Conservation (phyloP, 768 basidiomycete species). For the Mycena crocata region DNA sequence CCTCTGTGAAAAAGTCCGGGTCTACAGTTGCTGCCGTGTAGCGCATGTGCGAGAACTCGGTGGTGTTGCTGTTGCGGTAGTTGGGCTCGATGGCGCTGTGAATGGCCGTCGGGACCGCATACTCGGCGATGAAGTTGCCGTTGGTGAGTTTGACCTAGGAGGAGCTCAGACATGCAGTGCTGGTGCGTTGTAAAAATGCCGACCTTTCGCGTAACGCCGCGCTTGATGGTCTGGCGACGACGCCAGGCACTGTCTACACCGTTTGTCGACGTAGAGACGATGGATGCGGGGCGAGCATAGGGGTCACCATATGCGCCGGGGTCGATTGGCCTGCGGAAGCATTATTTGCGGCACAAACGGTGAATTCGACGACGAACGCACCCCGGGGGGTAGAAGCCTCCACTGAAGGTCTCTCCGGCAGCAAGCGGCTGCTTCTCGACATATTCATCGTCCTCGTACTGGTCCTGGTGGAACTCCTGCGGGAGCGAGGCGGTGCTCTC, state of each 20-base stretch:
- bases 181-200: background rate
- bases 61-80: slow-evolving; percentile 77
- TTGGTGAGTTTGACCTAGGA: slow-evolving; percentile 85
- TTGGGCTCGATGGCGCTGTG: slow-evolving; percentile 85
- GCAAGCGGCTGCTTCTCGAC: slow-evolving; percentile 84
- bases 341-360: slow-evolving; percentile 18
- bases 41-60: slow-evolving; percentile 97
- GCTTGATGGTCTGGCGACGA: slow-evolving; percentile 91
- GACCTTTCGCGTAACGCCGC: slow-evolving; percentile 86
- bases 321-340: slow-evolving; percentile 56
- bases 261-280: slow-evolving; percentile 64
- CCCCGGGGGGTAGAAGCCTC: slow-evolving; percentile 83
- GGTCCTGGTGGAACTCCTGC: slow-evolving; percentile 58
- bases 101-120: slow-evolving; percentile 87
- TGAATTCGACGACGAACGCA: slow-evolving; percentile 49
- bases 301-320: slow-evolving; percentile 77
- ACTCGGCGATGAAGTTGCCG: slow-evolving; percentile 93
- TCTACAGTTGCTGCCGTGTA: slow-evolving; percentile 85
- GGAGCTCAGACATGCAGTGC: background rate
- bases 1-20: slow-evolving; percentile 53
- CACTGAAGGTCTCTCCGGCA: slow-evolving; percentile 61
- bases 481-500: slow-evolving; percentile 68
- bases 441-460: slow-evolving; percentile 75
- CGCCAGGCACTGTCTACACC: slow-evolving; percentile 72
- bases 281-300: slow-evolving; percentile 65